phyloP scores from a whole-genome alignment of 306 rosid species.

The Lathyrus tuberosus region DNA sequence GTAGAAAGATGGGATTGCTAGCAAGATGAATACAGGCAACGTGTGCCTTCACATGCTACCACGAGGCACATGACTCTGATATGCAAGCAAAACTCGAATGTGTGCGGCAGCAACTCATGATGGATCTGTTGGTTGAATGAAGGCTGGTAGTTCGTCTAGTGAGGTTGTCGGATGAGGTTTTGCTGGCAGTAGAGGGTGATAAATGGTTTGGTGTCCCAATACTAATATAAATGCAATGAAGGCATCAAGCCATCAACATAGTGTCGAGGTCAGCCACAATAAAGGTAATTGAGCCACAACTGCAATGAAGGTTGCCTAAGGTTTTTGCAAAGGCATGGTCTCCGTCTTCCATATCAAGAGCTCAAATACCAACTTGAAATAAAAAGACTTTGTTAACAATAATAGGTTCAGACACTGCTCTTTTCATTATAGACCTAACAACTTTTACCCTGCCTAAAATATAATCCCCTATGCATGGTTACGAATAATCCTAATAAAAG shows the following conservation, averaged over 20 bases:
- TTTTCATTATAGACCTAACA: neutral
- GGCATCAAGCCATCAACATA: neutral
- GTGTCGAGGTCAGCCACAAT: neutral
- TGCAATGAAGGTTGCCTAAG: neutral
- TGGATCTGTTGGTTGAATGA: slow-evolving; percentile 1
- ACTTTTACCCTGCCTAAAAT: neutral
- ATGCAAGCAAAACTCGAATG: neutral
- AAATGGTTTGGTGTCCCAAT: neutral
- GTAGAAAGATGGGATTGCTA: slow-evolving; percentile 3
- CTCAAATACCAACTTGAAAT: neutral
- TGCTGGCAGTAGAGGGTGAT: neutral
- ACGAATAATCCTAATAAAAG: neutral
- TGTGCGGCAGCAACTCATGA: neutral
- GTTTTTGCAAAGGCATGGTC: neutral
- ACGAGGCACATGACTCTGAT: neutral
- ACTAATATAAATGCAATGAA: slow-evolving; percentile 1
- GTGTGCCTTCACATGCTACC: neutral
- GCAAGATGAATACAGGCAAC: neutral
- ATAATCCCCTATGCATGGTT: slow-evolving; percentile 2
- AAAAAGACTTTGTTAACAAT: neutral
- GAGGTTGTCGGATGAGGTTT: neutral
- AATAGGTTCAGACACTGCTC: neutral
- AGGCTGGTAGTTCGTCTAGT: neutral
- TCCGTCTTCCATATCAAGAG: slow-evolving; percentile 15
- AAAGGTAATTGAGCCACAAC: neutral